phyloP scores from a whole-genome alignment of 352 stramenopile species.

The Globisporangium abappressorium region DNA sequence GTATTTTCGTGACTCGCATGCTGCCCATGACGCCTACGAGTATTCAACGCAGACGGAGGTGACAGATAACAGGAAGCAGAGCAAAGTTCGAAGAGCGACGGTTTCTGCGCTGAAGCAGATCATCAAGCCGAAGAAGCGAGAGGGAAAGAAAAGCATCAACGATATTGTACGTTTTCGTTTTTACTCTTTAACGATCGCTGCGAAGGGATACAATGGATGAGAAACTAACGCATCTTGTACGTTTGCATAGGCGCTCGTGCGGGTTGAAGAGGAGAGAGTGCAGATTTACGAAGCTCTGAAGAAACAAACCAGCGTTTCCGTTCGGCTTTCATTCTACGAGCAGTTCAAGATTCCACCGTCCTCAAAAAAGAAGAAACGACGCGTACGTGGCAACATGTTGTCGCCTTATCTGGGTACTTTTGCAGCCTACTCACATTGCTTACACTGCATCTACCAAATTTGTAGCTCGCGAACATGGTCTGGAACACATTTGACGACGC shows the following conservation, averaged over 20 bases:
- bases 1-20: slow-evolving; percentile 33
- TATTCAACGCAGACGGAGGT: slow-evolving; percentile 31
- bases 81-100: slow-evolving; percentile 15
- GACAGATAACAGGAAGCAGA: slow-evolving; percentile 19
- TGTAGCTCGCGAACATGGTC: slow-evolving; percentile 52
- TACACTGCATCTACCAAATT: slow-evolving; percentile 14
- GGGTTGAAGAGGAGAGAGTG: slow-evolving; percentile 49
- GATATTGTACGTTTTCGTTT: slow-evolving; percentile 29
- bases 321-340: slow-evolving; percentile 56
- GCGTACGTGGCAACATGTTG: slow-evolving; percentile 22
- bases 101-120: slow-evolving; percentile 27
- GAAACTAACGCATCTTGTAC: not conserved
- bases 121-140: slow-evolving; percentile 24
- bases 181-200: not conserved
- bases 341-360: slow-evolving; percentile 50
- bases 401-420: slow-evolving; percentile 21
- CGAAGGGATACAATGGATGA: too few relatives aligned
- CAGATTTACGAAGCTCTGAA: slow-evolving; percentile 64
- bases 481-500: slow-evolving; percentile 61
- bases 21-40: slow-evolving; percentile 37
- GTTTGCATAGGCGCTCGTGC: slow-evolving; percentile 36
- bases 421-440: slow-evolving; percentile 23
- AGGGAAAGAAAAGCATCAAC: slow-evolving; percentile 23
- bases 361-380: slow-evolving; percentile 73
- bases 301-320: slow-evolving; percentile 31